These are phyloP conservation scores for Magnaporthales sp. DNA, from an alignment of 2,329 filamentous ascomycete genomes.

Conservation along the genomic window DNA sequence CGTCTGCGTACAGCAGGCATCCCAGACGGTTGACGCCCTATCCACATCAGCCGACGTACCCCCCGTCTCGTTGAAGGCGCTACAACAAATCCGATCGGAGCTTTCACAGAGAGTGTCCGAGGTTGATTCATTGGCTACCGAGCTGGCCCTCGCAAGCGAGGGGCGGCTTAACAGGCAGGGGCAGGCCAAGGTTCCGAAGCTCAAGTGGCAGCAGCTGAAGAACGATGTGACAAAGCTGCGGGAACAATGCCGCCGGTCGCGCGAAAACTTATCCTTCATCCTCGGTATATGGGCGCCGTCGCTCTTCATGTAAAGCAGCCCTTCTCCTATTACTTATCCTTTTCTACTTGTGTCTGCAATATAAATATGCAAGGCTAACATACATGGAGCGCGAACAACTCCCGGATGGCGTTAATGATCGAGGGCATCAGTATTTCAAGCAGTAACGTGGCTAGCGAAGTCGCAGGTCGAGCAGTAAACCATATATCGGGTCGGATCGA, in stretches of 20 bases:
- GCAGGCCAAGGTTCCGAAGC: neutral
- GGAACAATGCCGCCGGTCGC: neutral
- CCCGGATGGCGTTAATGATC: neutral
- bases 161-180: neutral
- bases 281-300: neutral
- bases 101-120: neutral
- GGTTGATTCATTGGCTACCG: neutral
- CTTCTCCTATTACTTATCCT: no score
- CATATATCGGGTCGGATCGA: neutral
- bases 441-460: neutral
- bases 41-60: neutral
- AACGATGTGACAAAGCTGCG: neutral
- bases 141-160: neutral
- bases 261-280: neutral
- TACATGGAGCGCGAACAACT: neutral
- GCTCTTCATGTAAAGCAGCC: neutral
- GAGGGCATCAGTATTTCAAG: neutral
- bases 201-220: constrained; percentile 1
- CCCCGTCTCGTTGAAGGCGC: neutral
- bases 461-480: neutral
- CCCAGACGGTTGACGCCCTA: neutral
- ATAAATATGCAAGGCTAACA: neutral
- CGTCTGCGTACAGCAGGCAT: neutral
- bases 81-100: neutral
- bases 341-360: no score